These are phyloP conservation scores for Paragyromitra xinjiangensis DNA, from an alignment of 495 filamentous ascomycete genomes.

Conservation along the genomic window DNA sequence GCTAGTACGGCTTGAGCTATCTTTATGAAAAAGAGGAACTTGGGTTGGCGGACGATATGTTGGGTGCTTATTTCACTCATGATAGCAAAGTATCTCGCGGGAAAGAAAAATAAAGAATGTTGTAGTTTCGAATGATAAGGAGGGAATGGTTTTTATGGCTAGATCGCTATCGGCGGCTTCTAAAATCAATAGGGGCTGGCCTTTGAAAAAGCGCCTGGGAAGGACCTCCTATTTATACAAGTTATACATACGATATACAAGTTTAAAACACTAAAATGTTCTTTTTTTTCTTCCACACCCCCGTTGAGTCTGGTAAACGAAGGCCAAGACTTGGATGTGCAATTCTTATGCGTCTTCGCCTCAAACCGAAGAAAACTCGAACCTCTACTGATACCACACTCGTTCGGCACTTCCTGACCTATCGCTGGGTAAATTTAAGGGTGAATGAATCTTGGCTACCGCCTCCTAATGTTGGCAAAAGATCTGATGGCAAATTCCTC, in stretches of 20 bases:
- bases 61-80: slow-evolving; percentile 17
- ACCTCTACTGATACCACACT: neutral
- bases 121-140: neutral
- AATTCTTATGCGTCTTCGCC: slow-evolving; percentile 2
- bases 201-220: neutral
- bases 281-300: neutral
- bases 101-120: slow-evolving; percentile 1
- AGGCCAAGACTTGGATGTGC: neutral
- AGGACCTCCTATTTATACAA: slow-evolving; percentile 32
- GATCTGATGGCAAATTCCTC: neutral
- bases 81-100: neutral
- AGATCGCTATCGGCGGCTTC: neutral
- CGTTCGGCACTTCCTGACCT: neutral
- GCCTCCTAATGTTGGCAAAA: neutral
- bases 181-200: neutral
- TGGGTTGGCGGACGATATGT: slow-evolving; percentile 37
- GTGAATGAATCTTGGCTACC: neutral
- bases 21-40: slow-evolving; percentile 31
- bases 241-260: neutral
- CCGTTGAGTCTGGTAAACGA: neutral
- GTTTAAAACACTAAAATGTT: neutral
- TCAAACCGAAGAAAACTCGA: neutral
- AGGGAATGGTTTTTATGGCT: neutral
- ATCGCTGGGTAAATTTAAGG: neutral
- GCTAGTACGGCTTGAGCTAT: slow-evolving; percentile 23